Percentiles rank a stretch among this genome's conserved stretches.
Evolutionary conservation across 805 yeast species (phyloP).

Genomic region (Saccharomyces kudriavzevii): DNA sequence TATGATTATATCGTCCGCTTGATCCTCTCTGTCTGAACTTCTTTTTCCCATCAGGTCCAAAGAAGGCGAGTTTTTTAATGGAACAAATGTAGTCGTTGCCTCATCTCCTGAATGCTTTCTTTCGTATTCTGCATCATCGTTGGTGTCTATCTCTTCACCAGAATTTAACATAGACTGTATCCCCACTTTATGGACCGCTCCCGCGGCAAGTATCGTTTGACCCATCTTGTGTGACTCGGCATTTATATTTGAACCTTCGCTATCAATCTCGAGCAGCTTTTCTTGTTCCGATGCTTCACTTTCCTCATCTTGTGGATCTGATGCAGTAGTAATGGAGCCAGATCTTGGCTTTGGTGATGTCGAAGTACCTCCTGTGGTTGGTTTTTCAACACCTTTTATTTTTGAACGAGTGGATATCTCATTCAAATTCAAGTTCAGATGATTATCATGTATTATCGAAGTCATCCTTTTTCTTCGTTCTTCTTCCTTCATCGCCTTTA

Average conservation of each 20-base stretch:
- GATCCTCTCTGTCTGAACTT: slow-evolving; percentile 8
- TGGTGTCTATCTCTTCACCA: slow-evolving; percentile 15
- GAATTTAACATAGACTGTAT: slow-evolving; percentile 21
- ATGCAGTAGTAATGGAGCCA: background rate
- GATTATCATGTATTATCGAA: slow-evolving; percentile 12
- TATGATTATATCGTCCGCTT: slow-evolving; percentile 13
- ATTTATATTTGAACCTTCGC: background rate
- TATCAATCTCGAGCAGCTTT: background rate
- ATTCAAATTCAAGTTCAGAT: background rate
- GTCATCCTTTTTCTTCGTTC: slow-evolving; percentile 27
- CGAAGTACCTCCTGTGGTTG: slow-evolving; percentile 2
- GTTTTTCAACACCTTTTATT: background rate
- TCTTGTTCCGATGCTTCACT: slow-evolving; percentile 4
- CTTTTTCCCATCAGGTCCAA: slow-evolving; percentile 6
- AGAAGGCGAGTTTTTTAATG: background rate
- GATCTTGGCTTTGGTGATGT: slow-evolving; percentile 2
- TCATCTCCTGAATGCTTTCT: background rate
- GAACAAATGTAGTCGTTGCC: background rate
- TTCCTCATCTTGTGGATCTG: slow-evolving; percentile 6
- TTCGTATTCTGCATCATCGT: background rate
- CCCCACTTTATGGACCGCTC: slow-evolving; percentile 12
- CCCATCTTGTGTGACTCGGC: background rate
- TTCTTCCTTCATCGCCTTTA: slow-evolving; percentile 28
- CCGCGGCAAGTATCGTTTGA: background rate
- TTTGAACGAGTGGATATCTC: background rate